A percentile compares a stretch with the other conserved stretches of the same genome.
These are phyloP conservation scores for Phalaenopsis aphrodite DNA, from an alignment of 106 monocot genomes.

Conservation along the genomic window DNA sequence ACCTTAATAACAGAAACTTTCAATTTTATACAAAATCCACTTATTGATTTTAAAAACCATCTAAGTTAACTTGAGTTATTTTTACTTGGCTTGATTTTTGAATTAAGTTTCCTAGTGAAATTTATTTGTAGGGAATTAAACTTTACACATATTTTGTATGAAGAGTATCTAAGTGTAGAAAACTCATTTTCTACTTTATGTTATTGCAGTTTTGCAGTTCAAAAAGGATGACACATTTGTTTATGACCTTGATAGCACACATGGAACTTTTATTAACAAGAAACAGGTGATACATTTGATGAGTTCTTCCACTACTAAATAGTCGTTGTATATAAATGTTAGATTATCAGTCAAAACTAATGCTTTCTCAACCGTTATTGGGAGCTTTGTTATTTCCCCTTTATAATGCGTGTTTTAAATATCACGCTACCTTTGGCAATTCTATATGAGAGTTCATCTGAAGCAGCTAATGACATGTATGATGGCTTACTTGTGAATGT, in stretches of 20 bases:
- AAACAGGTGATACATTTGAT: slow-evolving; percentile 40
- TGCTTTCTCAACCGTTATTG: background rate
- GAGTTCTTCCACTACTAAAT: background rate
- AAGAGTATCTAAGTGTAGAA: background rate
- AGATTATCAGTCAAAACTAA: background rate
- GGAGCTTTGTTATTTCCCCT: background rate
- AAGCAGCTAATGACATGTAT: background rate
- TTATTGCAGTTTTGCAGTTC: slow-evolving; percentile 76
- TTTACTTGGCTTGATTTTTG: background rate
- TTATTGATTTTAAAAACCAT: background rate
- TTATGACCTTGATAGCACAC: slow-evolving; percentile 93
- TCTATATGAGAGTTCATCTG: background rate
- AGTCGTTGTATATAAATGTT: background rate
- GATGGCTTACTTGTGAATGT: background rate
- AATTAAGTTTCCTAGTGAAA: background rate
- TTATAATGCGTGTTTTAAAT: background rate
- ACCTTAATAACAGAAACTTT: background rate
- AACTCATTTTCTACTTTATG: background rate
- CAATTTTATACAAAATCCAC: background rate
- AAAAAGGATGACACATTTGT: slow-evolving; percentile 59
- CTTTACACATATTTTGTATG: background rate
- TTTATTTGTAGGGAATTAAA: background rate
- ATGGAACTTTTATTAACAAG: slow-evolving; percentile 90
- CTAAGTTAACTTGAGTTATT: background rate
- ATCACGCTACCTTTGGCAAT: background rate